Percentiles rank a stretch among this genome's conserved stretches.
phyloP scores from a whole-genome alignment of 345 rosid species.

The Trapa incisa region DNA sequence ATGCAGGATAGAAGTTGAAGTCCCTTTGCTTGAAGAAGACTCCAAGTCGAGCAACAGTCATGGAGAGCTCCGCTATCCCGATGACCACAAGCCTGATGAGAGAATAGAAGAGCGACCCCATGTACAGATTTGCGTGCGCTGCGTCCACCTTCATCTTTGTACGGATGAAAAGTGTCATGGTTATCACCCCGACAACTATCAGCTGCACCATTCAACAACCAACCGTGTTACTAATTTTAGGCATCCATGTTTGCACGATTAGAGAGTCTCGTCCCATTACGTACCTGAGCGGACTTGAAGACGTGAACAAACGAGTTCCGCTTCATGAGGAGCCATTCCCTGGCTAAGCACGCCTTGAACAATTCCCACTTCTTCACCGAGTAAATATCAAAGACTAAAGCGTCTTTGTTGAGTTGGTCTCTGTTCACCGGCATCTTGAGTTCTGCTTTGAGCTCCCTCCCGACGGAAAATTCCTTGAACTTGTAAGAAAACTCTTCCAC shows the following conservation, averaged over 20 bases:
- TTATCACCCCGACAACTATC: constrained; percentile 19
- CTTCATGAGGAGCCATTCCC: constrained; percentile 54
- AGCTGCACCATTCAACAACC: constrained; percentile 22
- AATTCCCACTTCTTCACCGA: constrained; percentile 41
- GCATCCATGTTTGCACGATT: no score
- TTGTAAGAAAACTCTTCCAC: constrained; percentile 24
- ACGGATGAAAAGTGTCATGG: constrained; percentile 29
- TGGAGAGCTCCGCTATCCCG: constrained; percentile 28
- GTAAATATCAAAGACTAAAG: constrained; percentile 34
- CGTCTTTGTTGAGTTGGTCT: constrained; percentile 20
- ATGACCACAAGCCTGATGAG: constrained; percentile 21
- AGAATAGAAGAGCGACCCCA: constrained; percentile 30
- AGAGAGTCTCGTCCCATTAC: constrained; percentile 6
- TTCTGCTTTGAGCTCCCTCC: constrained; percentile 25
- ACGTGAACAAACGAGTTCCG: constrained; percentile 31
- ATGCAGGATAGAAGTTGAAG: constrained; percentile 35
- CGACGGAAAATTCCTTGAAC: constrained; percentile 29
- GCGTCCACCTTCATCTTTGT: constrained; percentile 21
- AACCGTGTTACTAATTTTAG: background rate
- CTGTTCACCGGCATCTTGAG: constrained; percentile 28
- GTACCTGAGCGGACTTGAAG: constrained; percentile 40
- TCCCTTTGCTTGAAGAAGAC: constrained; percentile 42
- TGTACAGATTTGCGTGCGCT: constrained; percentile 22
- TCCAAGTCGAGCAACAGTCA: constrained; percentile 29
- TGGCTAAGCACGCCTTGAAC: constrained; percentile 45